Evolutionary conservation across 345 rosid species (phyloP).

Genomic region (Toxicodendron radicans): DNA sequence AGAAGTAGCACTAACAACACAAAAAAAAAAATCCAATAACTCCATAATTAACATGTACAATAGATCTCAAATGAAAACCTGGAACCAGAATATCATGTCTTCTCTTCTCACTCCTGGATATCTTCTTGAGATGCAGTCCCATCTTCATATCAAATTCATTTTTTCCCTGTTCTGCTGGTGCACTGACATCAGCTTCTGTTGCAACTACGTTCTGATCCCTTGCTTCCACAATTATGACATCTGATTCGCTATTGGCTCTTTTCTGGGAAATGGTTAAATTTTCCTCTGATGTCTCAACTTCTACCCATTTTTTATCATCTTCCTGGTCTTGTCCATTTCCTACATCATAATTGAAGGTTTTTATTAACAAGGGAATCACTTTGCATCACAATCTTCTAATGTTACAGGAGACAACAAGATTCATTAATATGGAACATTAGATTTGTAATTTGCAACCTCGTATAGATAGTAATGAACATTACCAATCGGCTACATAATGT

Average conservation of each 20-base stretch:
- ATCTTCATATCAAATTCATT: not conserved
- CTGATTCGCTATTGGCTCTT: not conserved
- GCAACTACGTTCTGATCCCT: not conserved
- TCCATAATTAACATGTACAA: not conserved
- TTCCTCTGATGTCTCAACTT: not conserved
- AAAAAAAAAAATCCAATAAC: too few relatives aligned
- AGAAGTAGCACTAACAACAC: too few relatives aligned
- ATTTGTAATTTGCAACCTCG: not conserved
- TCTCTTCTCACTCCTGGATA: not conserved
- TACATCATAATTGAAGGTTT: conserved; percentile 8
- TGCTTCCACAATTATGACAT: not conserved
- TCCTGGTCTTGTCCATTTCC: conserved; percentile 16
- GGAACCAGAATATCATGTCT: not conserved
- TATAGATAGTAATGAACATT: too few relatives aligned
- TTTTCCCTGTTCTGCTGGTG: not conserved
- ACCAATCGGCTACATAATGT: too few relatives aligned
- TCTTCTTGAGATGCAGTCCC: not conserved
- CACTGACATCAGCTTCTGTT: not conserved
- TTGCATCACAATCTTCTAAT: not conserved
- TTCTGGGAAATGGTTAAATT: not conserved
- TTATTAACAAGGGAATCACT: not conserved
- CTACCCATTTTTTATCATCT: not conserved
- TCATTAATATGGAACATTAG: not conserved
- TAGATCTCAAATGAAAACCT: not conserved
- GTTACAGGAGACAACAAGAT: not conserved